phyloP scores from a whole-genome alignment of 2,329 filamentous ascomycete genomes.

The Aureobasidium leucospermi region DNA sequence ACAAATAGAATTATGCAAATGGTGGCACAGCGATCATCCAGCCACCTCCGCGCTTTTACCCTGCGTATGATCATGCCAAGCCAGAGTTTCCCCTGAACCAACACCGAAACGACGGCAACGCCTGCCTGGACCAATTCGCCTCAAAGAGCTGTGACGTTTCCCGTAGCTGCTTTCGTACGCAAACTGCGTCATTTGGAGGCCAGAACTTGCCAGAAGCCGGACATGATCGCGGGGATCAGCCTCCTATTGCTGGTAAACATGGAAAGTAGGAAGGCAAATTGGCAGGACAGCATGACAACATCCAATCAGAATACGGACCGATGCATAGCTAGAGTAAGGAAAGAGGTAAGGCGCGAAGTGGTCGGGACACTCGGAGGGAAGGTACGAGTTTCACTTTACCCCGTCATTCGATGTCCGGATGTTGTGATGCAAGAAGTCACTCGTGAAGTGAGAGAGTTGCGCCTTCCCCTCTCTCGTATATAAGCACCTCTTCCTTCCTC shows the following conservation, averaged over 20 bases:
- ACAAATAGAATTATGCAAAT: conserved; percentile 4
- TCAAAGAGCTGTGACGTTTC: background rate
- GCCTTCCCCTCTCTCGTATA: background rate
- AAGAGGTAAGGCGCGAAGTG: background rate
- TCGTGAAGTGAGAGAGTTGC: background rate
- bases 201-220: background rate
- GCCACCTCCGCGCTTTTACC: background rate
- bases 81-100: background rate
- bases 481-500: background rate
- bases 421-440: background rate
- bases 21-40: background rate
- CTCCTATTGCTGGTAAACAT: conserved; percentile 7
- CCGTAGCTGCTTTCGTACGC: background rate
- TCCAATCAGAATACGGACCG: background rate
- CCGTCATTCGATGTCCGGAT: background rate
- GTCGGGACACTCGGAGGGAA: background rate
- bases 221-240: background rate
- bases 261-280: conserved; percentile 7
- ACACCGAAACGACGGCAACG: background rate
- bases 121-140: background rate
- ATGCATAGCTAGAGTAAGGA: background rate
- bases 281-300: background rate
- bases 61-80: too few species aligned
- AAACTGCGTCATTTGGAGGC: background rate
- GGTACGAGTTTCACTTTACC: background rate